Base-by-base conservation (phyloP, 1,284 basidiomycete species). In the Tilletiopsis washingtonensis region DNA sequence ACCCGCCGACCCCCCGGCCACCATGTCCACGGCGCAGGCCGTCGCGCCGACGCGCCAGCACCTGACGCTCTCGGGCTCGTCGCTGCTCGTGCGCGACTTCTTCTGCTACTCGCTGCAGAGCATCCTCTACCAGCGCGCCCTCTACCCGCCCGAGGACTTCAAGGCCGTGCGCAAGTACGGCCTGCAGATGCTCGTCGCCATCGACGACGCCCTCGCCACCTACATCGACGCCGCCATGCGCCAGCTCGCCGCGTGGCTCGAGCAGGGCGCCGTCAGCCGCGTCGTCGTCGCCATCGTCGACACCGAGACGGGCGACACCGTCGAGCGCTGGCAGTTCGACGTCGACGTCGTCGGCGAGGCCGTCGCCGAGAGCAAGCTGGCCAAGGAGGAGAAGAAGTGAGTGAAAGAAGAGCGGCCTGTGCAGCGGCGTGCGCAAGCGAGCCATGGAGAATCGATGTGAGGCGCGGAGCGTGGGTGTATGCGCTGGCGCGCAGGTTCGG, bases 311-410 rank as follows among this genome's bases (percentile, higher is more conserved):
- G 81, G 88, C 41, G 84, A 85, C 54, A 87, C 91, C 1, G 80
- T 96, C 44, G 94, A 99, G 75, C 81, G 94, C 57, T 99, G 94
- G 94, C 91, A 96, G 49, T 98, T 99, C 74, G 91, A 97, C 75
- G 81, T 99, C 66, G 85, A 91, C 67, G 80, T 91, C 40, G 77
- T 80, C 15, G 50, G 40, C 15, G 45, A 49, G 43, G 69, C 61
- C 37, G 52, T 63, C 44, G 51, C 14, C n/a, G 37, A 7, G 32
- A 34, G 17, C 3, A n/a, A n/a, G n/a, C n/a, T n/a, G n/a, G 54
- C 25, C 17, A 21, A 27, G 3, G 40, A 53, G 40, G 46, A 49
- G 21, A 49, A 36, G 4, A 20, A 21, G 52, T 52, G 45, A 47
- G 52, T 56, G 36, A 21, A 20, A 9, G 32, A n/a, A n/a, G n/a